Evolutionary conservation across 2,329 filamentous ascomycete genomes (phyloP).

Genomic region (Decorospora gaudefroyi): DNA sequence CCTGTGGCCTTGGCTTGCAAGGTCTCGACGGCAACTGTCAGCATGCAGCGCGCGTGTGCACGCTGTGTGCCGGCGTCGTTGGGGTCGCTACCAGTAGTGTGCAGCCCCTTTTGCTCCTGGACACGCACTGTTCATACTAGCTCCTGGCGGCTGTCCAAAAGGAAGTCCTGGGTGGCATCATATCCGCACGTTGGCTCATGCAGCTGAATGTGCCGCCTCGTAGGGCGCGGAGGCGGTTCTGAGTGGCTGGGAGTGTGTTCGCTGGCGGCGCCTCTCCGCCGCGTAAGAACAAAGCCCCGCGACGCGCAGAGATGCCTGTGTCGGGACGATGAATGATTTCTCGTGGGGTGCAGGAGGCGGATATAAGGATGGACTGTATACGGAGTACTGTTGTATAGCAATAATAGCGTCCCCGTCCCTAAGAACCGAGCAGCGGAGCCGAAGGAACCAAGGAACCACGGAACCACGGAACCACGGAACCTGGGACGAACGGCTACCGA

Average conservation of each 20-base stretch:
- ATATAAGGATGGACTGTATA: constrained; percentile 2
- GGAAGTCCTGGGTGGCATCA: constrained; percentile 1
- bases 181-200: neutral
- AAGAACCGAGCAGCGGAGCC: constrained; percentile 25
- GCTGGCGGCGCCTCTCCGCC: constrained; percentile 13
- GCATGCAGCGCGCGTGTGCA: constrained; percentile 6
- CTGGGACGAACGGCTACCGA: constrained; percentile 30
- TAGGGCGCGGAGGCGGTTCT: constrained; percentile 22
- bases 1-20: constrained; percentile 18
- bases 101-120: constrained; percentile 18
- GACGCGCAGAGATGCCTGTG: constrained; percentile 13
- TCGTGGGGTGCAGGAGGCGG: neutral
- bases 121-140: constrained; percentile 2
- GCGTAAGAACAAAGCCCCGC: constrained; percentile 31
- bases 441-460: constrained; percentile 31
- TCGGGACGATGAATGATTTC: constrained; percentile 1
- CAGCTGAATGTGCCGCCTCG: constrained; percentile 28
- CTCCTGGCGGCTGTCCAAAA: constrained; percentile 10
- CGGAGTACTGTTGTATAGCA: constrained; percentile 3
- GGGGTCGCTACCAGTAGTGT: constrained; percentile 7
- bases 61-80: constrained; percentile 5
- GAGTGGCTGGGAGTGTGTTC: constrained; percentile 16
- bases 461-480: no score
- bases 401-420: constrained; percentile 16
- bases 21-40: constrained; percentile 9